Conservation (phyloP, 225 moss, liverwort and hornwort genomes). For the Polytrichum formosum region DNA sequence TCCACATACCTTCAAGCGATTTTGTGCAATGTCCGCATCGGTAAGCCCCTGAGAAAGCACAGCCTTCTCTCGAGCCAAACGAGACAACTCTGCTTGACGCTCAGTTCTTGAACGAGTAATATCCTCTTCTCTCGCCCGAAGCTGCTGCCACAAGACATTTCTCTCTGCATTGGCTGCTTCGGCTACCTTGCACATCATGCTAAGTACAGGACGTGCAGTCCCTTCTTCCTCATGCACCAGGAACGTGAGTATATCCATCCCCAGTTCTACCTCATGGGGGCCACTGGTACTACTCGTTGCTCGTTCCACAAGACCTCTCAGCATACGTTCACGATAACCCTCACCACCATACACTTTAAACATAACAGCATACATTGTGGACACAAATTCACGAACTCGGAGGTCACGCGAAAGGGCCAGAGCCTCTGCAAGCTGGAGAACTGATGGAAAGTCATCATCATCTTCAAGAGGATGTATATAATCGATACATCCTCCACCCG, state of each 20-base stretch:
- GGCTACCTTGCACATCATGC: conserved; percentile 65
- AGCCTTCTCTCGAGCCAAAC: conserved; percentile 56
- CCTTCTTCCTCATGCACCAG: conserved; percentile 69
- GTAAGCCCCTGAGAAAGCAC: conserved; percentile 51
- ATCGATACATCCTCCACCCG: conserved; percentile 17
- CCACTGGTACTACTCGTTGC: conserved; percentile 64
- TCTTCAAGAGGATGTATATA: conserved; percentile 40
- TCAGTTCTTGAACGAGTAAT: conserved; percentile 41
- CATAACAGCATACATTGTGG: conserved; percentile 69
- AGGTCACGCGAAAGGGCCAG: conserved; percentile 54
- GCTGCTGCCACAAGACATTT: conserved; percentile 60
- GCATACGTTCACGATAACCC: conserved; percentile 66
- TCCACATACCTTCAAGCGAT: conserved; percentile 47
- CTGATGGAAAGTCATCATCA: conserved; percentile 64
- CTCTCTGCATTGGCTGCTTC: conserved; percentile 56
- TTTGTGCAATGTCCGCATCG: conserved; percentile 57
- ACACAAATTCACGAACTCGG: conserved; percentile 62
- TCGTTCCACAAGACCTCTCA: conserved; percentile 57
- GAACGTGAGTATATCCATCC: conserved; percentile 73
- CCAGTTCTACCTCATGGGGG: conserved; percentile 64
- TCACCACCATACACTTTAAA: conserved; percentile 72
- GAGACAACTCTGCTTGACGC: conserved; percentile 49
- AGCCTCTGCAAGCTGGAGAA: conserved; percentile 64
- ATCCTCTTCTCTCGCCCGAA: conserved; percentile 54
- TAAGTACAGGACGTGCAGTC: conserved; percentile 59